Evolutionary conservation across 139 green algal genomes (phyloP).

Genomic region (Coccomyxa sp.): DNA sequence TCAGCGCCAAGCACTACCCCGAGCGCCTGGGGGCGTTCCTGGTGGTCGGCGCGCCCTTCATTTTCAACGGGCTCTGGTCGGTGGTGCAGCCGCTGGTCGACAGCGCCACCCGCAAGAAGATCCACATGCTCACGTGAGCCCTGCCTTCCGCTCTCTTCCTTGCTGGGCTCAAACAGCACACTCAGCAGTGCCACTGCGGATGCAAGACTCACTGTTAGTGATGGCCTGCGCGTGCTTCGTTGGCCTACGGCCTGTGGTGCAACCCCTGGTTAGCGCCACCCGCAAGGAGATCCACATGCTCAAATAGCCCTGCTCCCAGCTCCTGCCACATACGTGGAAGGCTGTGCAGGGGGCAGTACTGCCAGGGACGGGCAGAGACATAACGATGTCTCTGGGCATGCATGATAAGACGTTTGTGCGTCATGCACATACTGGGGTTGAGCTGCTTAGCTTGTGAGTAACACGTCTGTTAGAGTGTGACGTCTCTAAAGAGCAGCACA

Average conservation of each 20-base stretch:
- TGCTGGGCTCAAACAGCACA: background rate
- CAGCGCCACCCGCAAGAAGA: slow-evolving; percentile 65
- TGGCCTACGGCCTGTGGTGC: background rate
- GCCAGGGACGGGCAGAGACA: too few species aligned
- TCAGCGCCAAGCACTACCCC: slow-evolving; percentile 67
- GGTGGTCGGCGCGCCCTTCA: slow-evolving; percentile 55
- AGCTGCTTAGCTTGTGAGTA: background rate
- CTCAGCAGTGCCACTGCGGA: background rate
- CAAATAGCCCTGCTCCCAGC: background rate
- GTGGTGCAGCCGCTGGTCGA: slow-evolving; percentile 58
- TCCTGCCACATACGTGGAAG: too few species aligned
- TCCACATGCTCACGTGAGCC: slow-evolving; percentile 27
- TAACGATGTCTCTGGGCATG: too few species aligned
- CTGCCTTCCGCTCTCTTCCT: background rate
- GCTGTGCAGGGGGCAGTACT: too few species aligned
- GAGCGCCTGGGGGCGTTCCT: slow-evolving; percentile 70
- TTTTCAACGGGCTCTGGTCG: slow-evolving; percentile 68
- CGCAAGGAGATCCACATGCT: background rate
- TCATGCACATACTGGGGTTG: too few species aligned
- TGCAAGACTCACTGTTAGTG: background rate
- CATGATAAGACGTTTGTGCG: too few species aligned
- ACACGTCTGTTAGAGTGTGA: background rate
- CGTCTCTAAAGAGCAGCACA: background rate
- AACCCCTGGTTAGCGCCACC: background rate
- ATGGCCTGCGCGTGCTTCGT: too few species aligned